Conservation (phyloP, 352 stramenopile species). For the Thalassiosira sp. region DNA sequence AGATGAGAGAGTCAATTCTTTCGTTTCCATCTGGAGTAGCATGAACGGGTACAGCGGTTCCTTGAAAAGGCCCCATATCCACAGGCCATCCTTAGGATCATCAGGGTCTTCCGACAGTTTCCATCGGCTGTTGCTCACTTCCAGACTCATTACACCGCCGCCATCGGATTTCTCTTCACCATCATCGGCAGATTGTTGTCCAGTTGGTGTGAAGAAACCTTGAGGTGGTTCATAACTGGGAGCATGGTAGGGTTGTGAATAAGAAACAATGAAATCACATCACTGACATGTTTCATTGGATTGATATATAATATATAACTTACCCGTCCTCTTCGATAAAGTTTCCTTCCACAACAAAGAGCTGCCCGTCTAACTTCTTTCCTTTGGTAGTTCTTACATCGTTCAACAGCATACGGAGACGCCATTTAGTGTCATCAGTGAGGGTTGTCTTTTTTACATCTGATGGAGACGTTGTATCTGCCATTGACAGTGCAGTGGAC, state of each 20-base stretch:
- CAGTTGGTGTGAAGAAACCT: constrained; percentile 54
- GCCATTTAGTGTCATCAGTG: constrained; percentile 76
- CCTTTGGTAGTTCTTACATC: constrained; percentile 64
- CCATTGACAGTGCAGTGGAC: too few relatives aligned
- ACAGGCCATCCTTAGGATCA: constrained; percentile 82
- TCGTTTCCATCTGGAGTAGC: constrained; percentile 78
- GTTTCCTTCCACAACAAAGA: constrained; percentile 70
- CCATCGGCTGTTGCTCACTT: constrained; percentile 64
- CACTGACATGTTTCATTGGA: too few relatives aligned
- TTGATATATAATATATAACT: too few relatives aligned
- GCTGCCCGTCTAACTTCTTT: constrained; percentile 57
- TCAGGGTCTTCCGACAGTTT: constrained; percentile 78
- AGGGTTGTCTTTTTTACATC: too few relatives aligned
- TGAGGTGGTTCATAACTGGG: constrained; percentile 82
- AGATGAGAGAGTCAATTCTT: constrained; percentile 47
- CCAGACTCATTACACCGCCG: constrained; percentile 42
- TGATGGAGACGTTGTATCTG: too few relatives aligned
- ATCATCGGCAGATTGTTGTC: not conserved
- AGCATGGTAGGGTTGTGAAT: too few relatives aligned
- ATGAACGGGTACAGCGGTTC: constrained; percentile 84
- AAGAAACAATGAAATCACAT: too few relatives aligned
- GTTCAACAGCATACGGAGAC: constrained; percentile 65
- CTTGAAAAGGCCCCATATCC: constrained; percentile 84
- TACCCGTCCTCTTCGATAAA: constrained; percentile 81
- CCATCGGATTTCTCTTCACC: constrained; percentile 5